phyloP scores from a whole-genome alignment of 305 asterid species.

The Fraxinus baroniana region DNA sequence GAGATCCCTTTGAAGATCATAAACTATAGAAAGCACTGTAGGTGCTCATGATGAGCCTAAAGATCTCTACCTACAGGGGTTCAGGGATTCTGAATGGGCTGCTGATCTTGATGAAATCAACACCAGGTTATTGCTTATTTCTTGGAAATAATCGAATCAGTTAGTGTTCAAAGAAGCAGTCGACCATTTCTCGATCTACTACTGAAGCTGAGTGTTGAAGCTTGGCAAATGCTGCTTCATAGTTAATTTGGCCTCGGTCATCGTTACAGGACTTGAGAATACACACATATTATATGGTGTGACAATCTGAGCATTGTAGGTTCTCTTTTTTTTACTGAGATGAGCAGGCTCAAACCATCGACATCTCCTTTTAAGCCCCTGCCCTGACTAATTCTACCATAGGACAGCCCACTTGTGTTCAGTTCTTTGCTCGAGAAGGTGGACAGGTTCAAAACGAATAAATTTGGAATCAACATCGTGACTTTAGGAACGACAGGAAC shows the following conservation, averaged over 20 bases:
- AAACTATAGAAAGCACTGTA: not conserved
- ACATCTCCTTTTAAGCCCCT: not conserved
- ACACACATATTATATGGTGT: not conserved
- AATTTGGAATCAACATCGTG: not conserved
- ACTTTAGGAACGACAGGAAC: not conserved
- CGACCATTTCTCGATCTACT: not conserved
- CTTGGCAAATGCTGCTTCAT: not conserved
- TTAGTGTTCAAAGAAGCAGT: not conserved
- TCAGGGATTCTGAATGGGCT: not conserved
- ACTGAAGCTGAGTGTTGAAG: not conserved
- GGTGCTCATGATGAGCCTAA: not conserved
- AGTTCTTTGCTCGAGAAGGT: not conserved
- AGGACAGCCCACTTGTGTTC: not conserved
- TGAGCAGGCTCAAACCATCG: not conserved
- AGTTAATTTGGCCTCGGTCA: not conserved
- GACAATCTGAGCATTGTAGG: not conserved
- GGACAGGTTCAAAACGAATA: not conserved
- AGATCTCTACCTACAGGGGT: not conserved
- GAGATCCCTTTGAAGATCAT: too few relatives aligned
- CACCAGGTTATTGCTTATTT: not conserved
- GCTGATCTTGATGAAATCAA: not conserved
- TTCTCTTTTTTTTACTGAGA: not conserved
- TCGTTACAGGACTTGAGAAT: not conserved
- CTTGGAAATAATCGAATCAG: not conserved
- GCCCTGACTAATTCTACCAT: not conserved